Evolutionary conservation across 805 yeast genomes (phyloP).

Genomic region (Starmerella vitae): DNA sequence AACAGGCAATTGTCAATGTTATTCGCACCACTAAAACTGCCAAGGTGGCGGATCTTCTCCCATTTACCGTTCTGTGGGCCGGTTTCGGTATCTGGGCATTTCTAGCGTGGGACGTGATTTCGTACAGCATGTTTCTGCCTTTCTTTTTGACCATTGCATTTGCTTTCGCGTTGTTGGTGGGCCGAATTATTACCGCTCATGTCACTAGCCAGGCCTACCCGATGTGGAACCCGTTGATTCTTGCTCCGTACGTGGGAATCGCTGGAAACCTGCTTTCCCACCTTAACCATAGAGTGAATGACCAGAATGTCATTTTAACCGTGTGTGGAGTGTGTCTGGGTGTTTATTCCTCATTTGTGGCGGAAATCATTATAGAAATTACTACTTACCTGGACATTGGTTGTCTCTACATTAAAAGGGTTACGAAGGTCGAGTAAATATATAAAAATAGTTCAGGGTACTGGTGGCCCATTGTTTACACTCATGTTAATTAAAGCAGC

Average conservation of each 20-base stretch:
- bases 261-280: conserved; percentile 51
- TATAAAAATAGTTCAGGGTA: conserved; percentile 1
- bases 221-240: conserved; percentile 40
- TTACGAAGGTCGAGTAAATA: no score
- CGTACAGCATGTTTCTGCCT: conserved; percentile 33
- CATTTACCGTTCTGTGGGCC: conserved; percentile 49
- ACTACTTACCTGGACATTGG: conserved; percentile 72
- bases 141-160: conserved; percentile 47
- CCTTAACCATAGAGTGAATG: conserved; percentile 33
- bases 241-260: conserved; percentile 55
- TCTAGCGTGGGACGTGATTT: conserved; percentile 36
- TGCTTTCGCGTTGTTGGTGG: conserved; percentile 73
- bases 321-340: conserved; percentile 55
- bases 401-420: conserved; percentile 69
- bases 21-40: conserved; percentile 35
- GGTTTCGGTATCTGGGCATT: conserved; percentile 35
- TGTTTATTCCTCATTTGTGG: conserved; percentile 53
- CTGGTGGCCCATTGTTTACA: neutral
- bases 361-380: conserved; percentile 63
- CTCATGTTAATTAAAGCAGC: neutral
- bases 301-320: conserved; percentile 32
- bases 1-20: conserved; percentile 42
- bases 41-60: conserved; percentile 24
- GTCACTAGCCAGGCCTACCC: conserved; percentile 73
- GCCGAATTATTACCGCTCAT: conserved; percentile 78